These are phyloP conservation scores for Plasmopara viticola DNA, from an alignment of 352 stramenopile genomes.

Conservation along the genomic window DNA sequence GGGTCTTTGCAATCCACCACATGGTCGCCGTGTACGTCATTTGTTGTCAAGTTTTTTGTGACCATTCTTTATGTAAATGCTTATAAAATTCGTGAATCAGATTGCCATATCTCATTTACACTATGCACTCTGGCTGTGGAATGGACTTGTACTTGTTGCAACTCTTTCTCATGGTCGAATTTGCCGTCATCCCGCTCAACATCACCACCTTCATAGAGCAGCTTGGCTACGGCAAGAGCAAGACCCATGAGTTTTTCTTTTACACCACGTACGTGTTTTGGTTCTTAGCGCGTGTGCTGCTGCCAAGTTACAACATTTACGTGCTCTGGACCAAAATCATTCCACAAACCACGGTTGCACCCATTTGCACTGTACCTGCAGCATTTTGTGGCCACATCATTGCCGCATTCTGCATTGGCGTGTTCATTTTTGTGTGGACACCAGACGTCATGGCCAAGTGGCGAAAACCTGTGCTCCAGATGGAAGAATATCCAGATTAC, in stretches of 20 bases:
- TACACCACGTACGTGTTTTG: conserved; percentile 72
- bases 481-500: conserved; percentile 76
- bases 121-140: conserved; percentile 60
- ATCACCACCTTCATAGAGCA: conserved; percentile 76
- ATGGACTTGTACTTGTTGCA: conserved; percentile 76
- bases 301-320: conserved; percentile 80
- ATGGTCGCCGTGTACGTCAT: conserved; percentile 64
- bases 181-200: conserved; percentile 78
- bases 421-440: conserved; percentile 81
- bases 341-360: conserved; percentile 29
- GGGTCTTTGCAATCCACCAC: conserved; percentile 78
- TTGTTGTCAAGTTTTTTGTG: not conserved
- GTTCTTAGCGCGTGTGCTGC: conserved; percentile 64
- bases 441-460: conserved; percentile 75
- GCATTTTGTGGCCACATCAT: conserved; percentile 78
- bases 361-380: conserved; percentile 59
- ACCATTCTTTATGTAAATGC: conserved; percentile 1
- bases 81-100: conserved; percentile 19
- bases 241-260: conserved; percentile 54
- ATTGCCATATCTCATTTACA: conserved; percentile 78
- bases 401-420: conserved; percentile 67
- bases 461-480: conserved; percentile 48
- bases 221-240: conserved; percentile 60
- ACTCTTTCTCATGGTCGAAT: conserved; percentile 80
- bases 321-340: conserved; percentile 69